phyloP scores from a whole-genome alignment of 768 basidiomycete genomes.

The Leccinum truebloodii region DNA sequence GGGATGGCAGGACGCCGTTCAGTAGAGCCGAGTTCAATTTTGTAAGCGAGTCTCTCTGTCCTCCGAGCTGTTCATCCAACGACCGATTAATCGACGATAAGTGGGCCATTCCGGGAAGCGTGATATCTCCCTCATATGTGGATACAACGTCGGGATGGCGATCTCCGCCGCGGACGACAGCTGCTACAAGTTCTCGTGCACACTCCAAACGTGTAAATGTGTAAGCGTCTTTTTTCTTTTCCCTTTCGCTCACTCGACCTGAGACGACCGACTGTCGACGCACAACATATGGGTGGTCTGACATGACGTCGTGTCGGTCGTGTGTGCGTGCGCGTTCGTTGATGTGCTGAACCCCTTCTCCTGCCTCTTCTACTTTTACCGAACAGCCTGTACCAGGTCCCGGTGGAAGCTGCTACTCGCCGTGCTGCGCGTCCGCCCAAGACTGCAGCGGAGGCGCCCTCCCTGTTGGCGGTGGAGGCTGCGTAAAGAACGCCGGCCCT shows the following conservation, averaged over 20 bases:
- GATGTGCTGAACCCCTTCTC: not conserved
- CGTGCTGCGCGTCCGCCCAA: slow-evolving; percentile 17
- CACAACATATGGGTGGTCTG: not conserved
- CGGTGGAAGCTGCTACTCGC: slow-evolving; percentile 22
- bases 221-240: slow-evolving; percentile 9
- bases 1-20: slow-evolving; percentile 23
- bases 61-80: not conserved
- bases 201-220: slow-evolving; percentile 15
- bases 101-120: slow-evolving; percentile 9
- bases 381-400: slow-evolving; percentile 20
- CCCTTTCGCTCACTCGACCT: not conserved
- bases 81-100: not conserved
- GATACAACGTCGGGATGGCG: slow-evolving; percentile 26
- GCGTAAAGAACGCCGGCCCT: not conserved
- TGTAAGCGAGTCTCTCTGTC: slow-evolving; percentile 6
- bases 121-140: slow-evolving; percentile 25
- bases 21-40: slow-evolving; percentile 22
- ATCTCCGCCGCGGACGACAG: slow-evolving; percentile 18
- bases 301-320: not conserved
- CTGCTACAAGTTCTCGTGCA: slow-evolving; percentile 21
- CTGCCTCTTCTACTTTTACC: not conserved
- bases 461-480: not conserved
- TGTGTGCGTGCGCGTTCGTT: not conserved
- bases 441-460: not conserved
- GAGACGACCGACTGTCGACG: not conserved